Conservation (phyloP, 2,329 filamentous ascomycete genomes). For the Colletotrichum lini region DNA sequence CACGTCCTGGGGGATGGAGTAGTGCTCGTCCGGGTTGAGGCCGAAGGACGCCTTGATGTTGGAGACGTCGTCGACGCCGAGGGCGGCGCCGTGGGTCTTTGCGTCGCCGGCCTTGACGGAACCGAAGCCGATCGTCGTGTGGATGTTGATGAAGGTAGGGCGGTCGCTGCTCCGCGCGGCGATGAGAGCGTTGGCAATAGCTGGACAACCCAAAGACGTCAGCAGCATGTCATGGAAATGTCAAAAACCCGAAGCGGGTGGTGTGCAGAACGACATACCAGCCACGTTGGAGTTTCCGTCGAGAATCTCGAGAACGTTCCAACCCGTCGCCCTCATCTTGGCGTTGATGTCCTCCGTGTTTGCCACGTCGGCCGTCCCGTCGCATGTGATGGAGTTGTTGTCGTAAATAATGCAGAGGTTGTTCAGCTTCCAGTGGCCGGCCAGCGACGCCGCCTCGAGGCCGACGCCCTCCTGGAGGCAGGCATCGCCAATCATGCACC, state of each 20-base stretch:
- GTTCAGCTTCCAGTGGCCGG: constrained; percentile 68
- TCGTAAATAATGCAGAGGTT: constrained; percentile 72
- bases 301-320: constrained; percentile 67
- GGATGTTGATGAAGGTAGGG: constrained; percentile 71
- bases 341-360: constrained; percentile 70
- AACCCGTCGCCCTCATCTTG: constrained; percentile 70
- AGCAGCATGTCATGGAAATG: too few relatives aligned
- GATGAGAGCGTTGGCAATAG: constrained; percentile 61
- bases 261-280: constrained; percentile 36
- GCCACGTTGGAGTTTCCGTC: constrained; percentile 67
- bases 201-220: not conserved
- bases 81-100: constrained; percentile 71
- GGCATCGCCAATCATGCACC: constrained; percentile 70
- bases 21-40: constrained; percentile 53
- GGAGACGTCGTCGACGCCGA: constrained; percentile 67
- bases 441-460: constrained; percentile 68
- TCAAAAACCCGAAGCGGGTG: not conserved
- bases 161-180: constrained; percentile 61
- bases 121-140: constrained; percentile 68
- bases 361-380: constrained; percentile 66
- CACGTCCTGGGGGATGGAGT: constrained; percentile 59
- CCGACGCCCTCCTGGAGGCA: constrained; percentile 72
- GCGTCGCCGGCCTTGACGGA: constrained; percentile 64
- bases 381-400: constrained; percentile 73
- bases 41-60: constrained; percentile 50